Conservation (phyloP, 2,329 filamentous ascomycete species). For the Trichoderma sp. region DNA sequence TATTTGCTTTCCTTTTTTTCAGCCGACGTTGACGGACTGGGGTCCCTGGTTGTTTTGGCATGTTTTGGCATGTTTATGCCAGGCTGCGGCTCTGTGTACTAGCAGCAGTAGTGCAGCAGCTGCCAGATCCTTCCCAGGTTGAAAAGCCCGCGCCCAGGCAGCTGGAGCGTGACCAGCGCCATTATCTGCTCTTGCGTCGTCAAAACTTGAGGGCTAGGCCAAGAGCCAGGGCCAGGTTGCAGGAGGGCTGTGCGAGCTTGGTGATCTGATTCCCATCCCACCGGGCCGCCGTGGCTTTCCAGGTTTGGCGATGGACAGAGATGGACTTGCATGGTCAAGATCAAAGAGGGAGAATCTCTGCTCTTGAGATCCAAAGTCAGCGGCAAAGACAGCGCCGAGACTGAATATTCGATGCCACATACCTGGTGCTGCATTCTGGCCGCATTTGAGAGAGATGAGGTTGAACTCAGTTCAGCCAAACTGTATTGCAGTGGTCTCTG, state of each 20-base stretch:
- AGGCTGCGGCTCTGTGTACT: conserved; percentile 10
- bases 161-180: conserved; percentile 9
- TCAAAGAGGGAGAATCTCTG: background rate
- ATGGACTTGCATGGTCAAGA: background rate
- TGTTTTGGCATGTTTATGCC: conserved; percentile 12
- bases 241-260: conserved; percentile 9
- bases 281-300: background rate
- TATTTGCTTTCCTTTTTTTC: background rate
- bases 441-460: background rate
- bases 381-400: background rate
- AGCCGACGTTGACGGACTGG: conserved; percentile 13
- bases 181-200: background rate
- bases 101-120: background rate
- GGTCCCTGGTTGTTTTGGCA: conserved; percentile 8
- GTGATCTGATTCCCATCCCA: conserved; percentile 12
- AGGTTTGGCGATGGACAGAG: background rate
- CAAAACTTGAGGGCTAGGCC: background rate
- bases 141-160: conserved; percentile 12
- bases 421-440: background rate
- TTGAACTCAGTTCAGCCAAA: background rate
- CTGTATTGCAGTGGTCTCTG: background rate
- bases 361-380: background rate
- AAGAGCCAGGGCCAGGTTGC: background rate
- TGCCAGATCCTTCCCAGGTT: background rate
- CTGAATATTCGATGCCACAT: background rate